Evolutionary conservation across 129 eudicot genomes (phyloP).

Genomic region (sunflower (Helianthus annuus)): HanXRQr2.0-SUNRISE NC_035444.2:36993513-36994012

Average conservation of each 20-base stretch:
- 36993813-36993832: conserved; percentile 3
- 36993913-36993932: conserved; percentile 89
- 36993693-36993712: no score
- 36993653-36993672: no score
- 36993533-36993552: no score
- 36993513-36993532: no score
- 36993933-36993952: conserved; percentile 94
- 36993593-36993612: no score
- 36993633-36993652: no score
- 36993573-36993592: no score
- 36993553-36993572: no score
- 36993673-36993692: no score
- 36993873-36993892: conserved; percentile 59
- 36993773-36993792: conserved; percentile 49
- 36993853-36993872: conserved; percentile 22
- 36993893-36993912: conserved; percentile 72
- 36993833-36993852: conserved; percentile 7
- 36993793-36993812: background rate
- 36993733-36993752: conserved; percentile 81
- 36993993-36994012: conserved; percentile 54
- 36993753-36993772: conserved; percentile 64
- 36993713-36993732: conserved; percentile 42
- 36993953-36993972: conserved; percentile 90
- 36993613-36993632: no score
- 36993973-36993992: conserved; percentile 94